Percentiles rank a stretch among this genome's conserved stretches.
Evolutionary conservation across 768 basidiomycete genomes (phyloP).

Genomic region (Clathrus columnatus): DNA sequence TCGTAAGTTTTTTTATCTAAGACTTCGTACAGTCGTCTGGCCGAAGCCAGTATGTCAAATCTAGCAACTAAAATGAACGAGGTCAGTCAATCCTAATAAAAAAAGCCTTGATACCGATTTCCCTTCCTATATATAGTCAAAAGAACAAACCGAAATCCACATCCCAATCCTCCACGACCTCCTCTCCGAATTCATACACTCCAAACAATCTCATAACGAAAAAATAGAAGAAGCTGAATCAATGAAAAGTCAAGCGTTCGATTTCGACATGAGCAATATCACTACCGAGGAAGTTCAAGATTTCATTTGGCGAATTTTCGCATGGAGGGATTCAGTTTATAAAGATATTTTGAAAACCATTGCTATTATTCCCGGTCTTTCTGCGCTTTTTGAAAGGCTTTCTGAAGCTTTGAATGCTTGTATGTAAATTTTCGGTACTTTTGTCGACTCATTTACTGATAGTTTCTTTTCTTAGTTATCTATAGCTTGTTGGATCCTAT

Average conservation of each 20-base stretch:
- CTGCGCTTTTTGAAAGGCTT: slow-evolving; percentile 47
- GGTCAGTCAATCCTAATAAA: slow-evolving; percentile 13
- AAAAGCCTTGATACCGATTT: background rate
- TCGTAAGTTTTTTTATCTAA: background rate
- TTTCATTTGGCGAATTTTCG: slow-evolving; percentile 45
- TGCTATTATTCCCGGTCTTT: slow-evolving; percentile 57
- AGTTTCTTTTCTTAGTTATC: slow-evolving; percentile 32
- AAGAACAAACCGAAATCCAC: slow-evolving; percentile 27
- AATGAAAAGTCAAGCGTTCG: slow-evolving; percentile 50
- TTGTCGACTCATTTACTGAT: slow-evolving; percentile 2
- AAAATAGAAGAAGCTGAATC: slow-evolving; percentile 47
- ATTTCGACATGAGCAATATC: slow-evolving; percentile 53
- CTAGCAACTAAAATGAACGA: slow-evolving; percentile 43
- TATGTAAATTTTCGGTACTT: slow-evolving; percentile 21
- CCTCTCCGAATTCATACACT: slow-evolving; percentile 41
- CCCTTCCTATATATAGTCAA: slow-evolving; percentile 11
- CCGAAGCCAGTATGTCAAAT: slow-evolving; percentile 53
- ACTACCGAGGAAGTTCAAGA: slow-evolving; percentile 56
- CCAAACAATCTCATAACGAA: slow-evolving; percentile 32
- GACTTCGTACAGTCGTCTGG: slow-evolving; percentile 35
- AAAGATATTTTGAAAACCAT: slow-evolving; percentile 45
- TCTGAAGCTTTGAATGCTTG: slow-evolving; percentile 62
- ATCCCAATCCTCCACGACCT: slow-evolving; percentile 33
- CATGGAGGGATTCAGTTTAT: slow-evolving; percentile 57
- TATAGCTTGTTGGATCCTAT: slow-evolving; percentile 63